Percentiles rank a stretch among this genome's conserved stretches.
phyloP scores from a whole-genome alignment of 768 basidiomycete species.

The Russula sp. region DNA sequence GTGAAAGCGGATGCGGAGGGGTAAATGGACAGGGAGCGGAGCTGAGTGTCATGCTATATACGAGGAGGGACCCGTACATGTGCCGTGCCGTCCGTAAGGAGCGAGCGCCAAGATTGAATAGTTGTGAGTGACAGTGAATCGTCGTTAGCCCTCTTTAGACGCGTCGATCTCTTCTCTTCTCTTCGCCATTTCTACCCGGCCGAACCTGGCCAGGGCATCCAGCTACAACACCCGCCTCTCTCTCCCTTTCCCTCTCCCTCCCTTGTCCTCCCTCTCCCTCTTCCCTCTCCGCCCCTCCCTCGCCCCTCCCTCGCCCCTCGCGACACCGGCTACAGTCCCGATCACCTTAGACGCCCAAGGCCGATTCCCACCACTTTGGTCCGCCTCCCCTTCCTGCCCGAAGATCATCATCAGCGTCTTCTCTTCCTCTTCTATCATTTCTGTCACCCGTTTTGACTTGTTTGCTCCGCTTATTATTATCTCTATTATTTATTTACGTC shows the following conservation, averaged over 20 bases:
- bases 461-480: neutral
- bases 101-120: conserved; percentile 30
- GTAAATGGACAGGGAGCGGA: conserved; percentile 38
- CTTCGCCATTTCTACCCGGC: neutral
- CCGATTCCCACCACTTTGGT: conserved; percentile 18
- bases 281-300: neutral
- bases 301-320: conserved; percentile 6
- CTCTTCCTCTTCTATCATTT: conserved; percentile 6
- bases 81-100: conserved; percentile 31
- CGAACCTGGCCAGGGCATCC: neutral
- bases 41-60: conserved; percentile 32
- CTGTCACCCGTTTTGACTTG: no score
- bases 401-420: conserved; percentile 14
- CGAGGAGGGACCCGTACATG: conserved; percentile 40
- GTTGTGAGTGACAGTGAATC: conserved; percentile 27
- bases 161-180: conserved; percentile 33
- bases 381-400: conserved; percentile 6
- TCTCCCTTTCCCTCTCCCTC: no score
- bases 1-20: conserved; percentile 35
- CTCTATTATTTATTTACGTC: neutral
- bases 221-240: no score
- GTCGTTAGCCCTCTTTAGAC: conserved; percentile 34
- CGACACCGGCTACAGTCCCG: conserved; percentile 21
- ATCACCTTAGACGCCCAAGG: conserved; percentile 22
- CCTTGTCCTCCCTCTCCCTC: neutral